These are phyloP conservation scores for Tetrahymena borealis DNA, from an alignment of 73 alveolate genomes.

Conservation along the genomic window DNA sequence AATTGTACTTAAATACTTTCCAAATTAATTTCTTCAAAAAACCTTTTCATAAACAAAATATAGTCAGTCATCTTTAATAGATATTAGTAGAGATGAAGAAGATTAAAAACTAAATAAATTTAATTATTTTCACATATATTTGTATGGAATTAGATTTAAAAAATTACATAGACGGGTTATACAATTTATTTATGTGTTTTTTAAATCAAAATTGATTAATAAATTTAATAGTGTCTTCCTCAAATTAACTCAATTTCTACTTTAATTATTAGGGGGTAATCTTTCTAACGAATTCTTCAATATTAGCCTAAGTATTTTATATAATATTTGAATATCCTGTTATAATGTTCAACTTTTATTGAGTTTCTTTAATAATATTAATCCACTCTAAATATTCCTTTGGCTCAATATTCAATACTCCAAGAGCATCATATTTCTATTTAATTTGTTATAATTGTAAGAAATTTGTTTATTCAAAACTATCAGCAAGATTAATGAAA, in stretches of 20 bases:
- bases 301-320: background rate
- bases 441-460: background rate
- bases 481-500: background rate
- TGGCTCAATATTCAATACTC: background rate
- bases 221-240: background rate
- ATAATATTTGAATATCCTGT: background rate
- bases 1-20: no score
- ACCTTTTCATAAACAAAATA: no score
- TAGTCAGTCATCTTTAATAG: no score
- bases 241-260: background rate
- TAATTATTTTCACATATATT: no score
- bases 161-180: no score
- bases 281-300: background rate
- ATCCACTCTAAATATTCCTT: background rate
- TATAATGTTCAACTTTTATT: background rate
- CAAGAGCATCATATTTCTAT: background rate
- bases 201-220: background rate
- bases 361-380: background rate
- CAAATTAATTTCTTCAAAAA: no score
- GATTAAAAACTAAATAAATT: no score
- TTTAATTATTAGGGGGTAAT: background rate
- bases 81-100: no score
- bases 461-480: background rate
- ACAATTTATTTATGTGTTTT: no score
- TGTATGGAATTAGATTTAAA: no score